Evolutionary conservation across 1,139 yeast species (phyloP).

Genomic region (Suhomyces chickasaworum): DNA sequence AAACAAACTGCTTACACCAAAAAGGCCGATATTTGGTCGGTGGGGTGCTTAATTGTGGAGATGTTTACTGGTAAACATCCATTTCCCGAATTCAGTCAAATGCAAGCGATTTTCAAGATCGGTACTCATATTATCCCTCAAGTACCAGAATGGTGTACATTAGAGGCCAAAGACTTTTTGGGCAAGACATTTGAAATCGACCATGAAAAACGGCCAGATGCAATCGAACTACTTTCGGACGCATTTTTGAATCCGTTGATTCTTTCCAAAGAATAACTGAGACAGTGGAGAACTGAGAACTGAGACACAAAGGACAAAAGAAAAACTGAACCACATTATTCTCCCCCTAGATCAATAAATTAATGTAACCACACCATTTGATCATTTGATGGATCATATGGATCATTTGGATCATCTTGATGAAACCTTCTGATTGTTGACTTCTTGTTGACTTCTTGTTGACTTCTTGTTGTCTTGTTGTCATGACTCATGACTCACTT

Average conservation of each 20-base stretch:
- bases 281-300: background rate
- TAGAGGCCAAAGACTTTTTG: constrained; percentile 68
- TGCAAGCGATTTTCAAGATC: constrained; percentile 93
- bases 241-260: constrained; percentile 57
- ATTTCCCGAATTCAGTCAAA: constrained; percentile 88
- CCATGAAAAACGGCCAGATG: constrained; percentile 70
- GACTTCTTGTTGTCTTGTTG: no score
- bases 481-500: constrained; percentile 2
- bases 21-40: constrained; percentile 94
- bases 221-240: constrained; percentile 67
- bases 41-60: constrained; percentile 87
- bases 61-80: constrained; percentile 97
- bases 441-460: no score
- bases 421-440: no score
- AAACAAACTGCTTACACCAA: constrained; percentile 87
- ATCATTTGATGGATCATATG: no score
- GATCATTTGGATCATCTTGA: no score
- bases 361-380: no score
- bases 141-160: constrained; percentile 75
- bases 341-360: no score
- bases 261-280: constrained; percentile 36
- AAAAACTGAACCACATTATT: no score
- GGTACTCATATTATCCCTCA: constrained; percentile 81
- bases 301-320: no score
- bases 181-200: constrained; percentile 72